Base-by-base conservation (phyloP, 2,329 filamentous ascomycete genomes). In the Chaetomium strumarium region DNA sequence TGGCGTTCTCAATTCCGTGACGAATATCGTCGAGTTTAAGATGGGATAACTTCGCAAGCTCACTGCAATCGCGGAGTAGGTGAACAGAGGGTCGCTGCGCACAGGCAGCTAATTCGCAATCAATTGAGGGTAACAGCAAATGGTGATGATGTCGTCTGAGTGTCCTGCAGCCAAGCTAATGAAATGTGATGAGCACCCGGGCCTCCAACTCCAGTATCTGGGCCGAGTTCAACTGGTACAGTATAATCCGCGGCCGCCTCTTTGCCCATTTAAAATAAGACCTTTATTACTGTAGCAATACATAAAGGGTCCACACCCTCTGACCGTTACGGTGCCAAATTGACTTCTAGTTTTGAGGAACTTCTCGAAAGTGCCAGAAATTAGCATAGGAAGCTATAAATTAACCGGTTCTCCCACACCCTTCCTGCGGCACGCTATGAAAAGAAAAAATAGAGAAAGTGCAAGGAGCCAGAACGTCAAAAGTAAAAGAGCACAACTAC, bases 401-500 rank as follows among this genome's bases (percentile, higher is more conserved):
- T 16, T 30, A 5, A 47, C 10, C 33, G 19, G 45, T 39, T 17
- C 34, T 47, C 45, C 34, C 43, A 47, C 34, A 47, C 45, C 45
- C 33, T 30, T 47, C 45, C n/a, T 39, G 45, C 39, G n/a, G 45
- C 45, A 47, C 45, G 34, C 45, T 47, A 38, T 39, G 36, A 38
- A 31, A 47, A 14, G 36, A 47, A 39, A 36, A 17, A 39, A 38
- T 4, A 42, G 36, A 39, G n/a, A 37, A 39, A 19, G 17, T 39
- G 33, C n/a, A 12, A 30, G 34, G n/a, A 47, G 20, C 30, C 34
- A 31, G 30, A 10, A 39, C 19, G 20, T 42, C 20, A 19, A 42
- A 14, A 39, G 13, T 14, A 34, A 39, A 12, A 47, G n/a, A 47
- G 20, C 20, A 17, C 17, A 47, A 12, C 36, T 47, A 16, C 30